phyloP scores from a whole-genome alignment of 768 basidiomycete genomes.

The Lactarius quietus region DNA sequence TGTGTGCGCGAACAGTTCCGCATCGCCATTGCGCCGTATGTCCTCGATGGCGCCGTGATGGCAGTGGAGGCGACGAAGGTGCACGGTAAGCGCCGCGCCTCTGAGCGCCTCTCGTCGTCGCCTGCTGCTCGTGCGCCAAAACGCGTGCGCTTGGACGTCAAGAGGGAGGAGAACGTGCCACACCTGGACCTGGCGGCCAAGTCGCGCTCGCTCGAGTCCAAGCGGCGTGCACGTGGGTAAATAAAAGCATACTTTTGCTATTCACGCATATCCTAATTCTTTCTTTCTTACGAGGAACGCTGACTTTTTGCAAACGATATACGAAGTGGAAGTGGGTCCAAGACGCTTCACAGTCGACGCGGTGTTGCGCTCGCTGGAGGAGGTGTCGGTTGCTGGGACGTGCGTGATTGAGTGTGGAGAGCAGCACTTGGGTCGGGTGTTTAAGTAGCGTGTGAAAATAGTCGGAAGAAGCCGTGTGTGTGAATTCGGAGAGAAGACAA shows the following conservation, averaged over 20 bases:
- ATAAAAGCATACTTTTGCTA: not conserved
- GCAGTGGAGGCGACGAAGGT: not conserved
- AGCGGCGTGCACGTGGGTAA: not conserved
- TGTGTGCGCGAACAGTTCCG: not conserved
- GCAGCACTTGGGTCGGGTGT: not conserved
- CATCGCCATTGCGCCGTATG: not conserved
- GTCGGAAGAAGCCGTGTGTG: not conserved
- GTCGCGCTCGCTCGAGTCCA: not conserved
- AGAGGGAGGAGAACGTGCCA: not conserved
- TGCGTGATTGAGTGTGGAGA: constrained; percentile 2
- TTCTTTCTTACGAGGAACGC: not conserved
- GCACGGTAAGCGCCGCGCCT: not conserved
- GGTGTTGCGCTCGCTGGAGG: not conserved
- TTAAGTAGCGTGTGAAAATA: not conserved
- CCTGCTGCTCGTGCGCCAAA: not conserved
- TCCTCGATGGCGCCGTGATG: not conserved
- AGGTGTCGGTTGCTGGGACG: not conserved
- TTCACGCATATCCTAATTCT: not conserved
- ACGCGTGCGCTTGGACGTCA: constrained; percentile 1
- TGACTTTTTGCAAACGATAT: constrained; percentile 1
- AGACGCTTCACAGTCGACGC: not conserved
- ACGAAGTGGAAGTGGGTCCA: not conserved
- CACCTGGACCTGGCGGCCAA: not conserved
- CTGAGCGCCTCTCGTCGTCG: not conserved
- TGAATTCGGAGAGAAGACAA: not conserved